Conservation (phyloP, 805 yeast species). For the Zygotorulaspora sp. region DNA sequence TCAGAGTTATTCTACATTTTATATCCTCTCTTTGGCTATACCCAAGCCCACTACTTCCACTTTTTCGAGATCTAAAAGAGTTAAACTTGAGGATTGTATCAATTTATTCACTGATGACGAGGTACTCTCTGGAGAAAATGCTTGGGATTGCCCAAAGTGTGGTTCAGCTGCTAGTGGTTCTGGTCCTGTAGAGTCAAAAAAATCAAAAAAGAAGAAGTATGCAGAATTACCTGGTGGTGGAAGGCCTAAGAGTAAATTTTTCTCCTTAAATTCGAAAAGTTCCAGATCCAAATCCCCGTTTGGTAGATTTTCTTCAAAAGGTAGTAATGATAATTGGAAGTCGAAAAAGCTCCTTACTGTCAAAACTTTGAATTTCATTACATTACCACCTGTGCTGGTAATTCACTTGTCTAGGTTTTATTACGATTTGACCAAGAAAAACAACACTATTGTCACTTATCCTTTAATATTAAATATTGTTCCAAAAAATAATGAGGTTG, state of each 20-base stretch:
- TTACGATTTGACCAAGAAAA: conserved; percentile 51
- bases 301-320: conserved; percentile 7
- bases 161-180: conserved; percentile 14
- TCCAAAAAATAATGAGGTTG: conserved; percentile 34
- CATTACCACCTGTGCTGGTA: conserved; percentile 74
- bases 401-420: conserved; percentile 80
- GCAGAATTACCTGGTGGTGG: conserved; percentile 6
- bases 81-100: conserved; percentile 58
- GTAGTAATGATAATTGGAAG: conserved; percentile 39
- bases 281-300: conserved; percentile 29
- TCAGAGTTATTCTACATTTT: conserved; percentile 56
- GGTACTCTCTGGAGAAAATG: conserved; percentile 63
- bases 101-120: conserved; percentile 59
- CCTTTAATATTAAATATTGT: conserved; percentile 51
- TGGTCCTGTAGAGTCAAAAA: conserved; percentile 9
- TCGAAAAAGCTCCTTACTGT: conserved; percentile 41
- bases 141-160: conserved; percentile 83
- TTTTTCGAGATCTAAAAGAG: conserved; percentile 31
- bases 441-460: conserved; percentile 47
- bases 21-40: conserved; percentile 58
- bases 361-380: conserved; percentile 68
- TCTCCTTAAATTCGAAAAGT: conserved; percentile 14
- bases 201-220: conserved; percentile 27
- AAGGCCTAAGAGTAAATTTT: conserved; percentile 28
- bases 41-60: conserved; percentile 38